Evolutionary conservation across 225 moss, liverwort and hornwort species (phyloP), one percentile per base, ranked within the genome.

Genomic region (Sphagnum contortum): DNA sequence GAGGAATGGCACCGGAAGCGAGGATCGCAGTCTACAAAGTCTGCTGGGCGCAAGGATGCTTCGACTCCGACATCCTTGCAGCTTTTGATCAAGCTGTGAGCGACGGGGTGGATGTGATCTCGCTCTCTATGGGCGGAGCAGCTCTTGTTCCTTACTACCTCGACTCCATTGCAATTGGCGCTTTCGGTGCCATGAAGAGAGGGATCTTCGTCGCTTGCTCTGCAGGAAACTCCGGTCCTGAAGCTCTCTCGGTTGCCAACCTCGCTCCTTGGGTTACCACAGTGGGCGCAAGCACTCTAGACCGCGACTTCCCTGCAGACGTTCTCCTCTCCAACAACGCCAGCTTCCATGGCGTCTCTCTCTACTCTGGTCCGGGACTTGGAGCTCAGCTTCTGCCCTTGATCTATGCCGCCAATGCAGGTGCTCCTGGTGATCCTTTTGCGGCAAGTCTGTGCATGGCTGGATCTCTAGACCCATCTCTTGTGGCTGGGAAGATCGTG

Each of bases 41-140:
- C 2, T 89, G 79, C 57, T 83, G 86, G 82, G 66, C 60, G 1
- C 59, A 52, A 1, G 58, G 68, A 1, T 83, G 89, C 62, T 51
- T 65, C 48, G 71, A 75, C 2, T 68, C 81, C 0, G 89, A 89
- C 48, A 78, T 84, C 4, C 67, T 89, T 3, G 68, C 89, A 2
- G 87, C 81, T 3, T 84, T 81, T 12, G 89, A 89, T 64, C 75
- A 81, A 62, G 87, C 87, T 49, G 72, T 87, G 48, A 70, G 71
- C 2, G 89, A 89, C 12, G 87, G 87, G 1, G 89, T 89, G 12
- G 80, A 89, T 12, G 70, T 89, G 63, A 68, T 89, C 3, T 47
- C 76, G n/a, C 53, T 79, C 57, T 89, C 89, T 49, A 49, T 87
- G 29, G 29, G 29, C 29, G 82, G 78, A 9, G 47, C 66, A 44